phyloP scores from a whole-genome alignment of 192 early-diverging fungal species.

The Coemansia sp. region DNA sequence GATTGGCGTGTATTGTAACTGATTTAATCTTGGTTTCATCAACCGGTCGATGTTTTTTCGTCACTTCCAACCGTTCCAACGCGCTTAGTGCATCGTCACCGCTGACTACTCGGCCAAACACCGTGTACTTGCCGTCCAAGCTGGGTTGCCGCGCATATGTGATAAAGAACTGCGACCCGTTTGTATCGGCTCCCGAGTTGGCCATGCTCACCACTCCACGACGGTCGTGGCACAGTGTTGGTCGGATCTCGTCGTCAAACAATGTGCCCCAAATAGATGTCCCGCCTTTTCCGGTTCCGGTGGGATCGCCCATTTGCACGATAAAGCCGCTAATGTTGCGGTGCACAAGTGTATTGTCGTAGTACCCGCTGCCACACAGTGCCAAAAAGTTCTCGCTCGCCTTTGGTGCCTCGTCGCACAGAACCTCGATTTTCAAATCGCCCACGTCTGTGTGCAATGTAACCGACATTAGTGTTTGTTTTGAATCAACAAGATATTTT shows the following conservation, averaged over 20 bases:
- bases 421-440: slow-evolving; percentile 91
- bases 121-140: slow-evolving; percentile 86
- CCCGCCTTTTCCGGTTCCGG: slow-evolving; percentile 83
- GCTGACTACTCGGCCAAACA: slow-evolving; percentile 74
- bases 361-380: slow-evolving; percentile 91
- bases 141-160: slow-evolving; percentile 84
- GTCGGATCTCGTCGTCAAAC: slow-evolving; percentile 80
- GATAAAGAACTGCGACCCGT: slow-evolving; percentile 91
- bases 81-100: slow-evolving; percentile 77
- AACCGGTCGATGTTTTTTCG: slow-evolving; percentile 76
- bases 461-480: slow-evolving; percentile 60
- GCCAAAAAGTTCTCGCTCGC: slow-evolving; percentile 95
- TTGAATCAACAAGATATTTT: too few relatives aligned
- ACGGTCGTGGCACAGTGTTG: slow-evolving; percentile 80
- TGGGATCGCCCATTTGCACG: slow-evolving; percentile 88
- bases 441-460: slow-evolving; percentile 91
- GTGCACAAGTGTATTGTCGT: slow-evolving; percentile 84
- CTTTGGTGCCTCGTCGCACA: slow-evolving; percentile 83
- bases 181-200: slow-evolving; percentile 85
- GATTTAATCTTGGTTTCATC: slow-evolving; percentile 73
- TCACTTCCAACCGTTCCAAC: slow-evolving; percentile 83
- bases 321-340: slow-evolving; percentile 85
- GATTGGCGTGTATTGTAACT: slow-evolving; percentile 93
- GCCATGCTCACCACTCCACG: slow-evolving; percentile 92
- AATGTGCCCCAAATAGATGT: slow-evolving; percentile 81